phyloP scores from a whole-genome alignment of 2,329 filamentous ascomycete species.

The Ophiostoma tasmaniense region DNA sequence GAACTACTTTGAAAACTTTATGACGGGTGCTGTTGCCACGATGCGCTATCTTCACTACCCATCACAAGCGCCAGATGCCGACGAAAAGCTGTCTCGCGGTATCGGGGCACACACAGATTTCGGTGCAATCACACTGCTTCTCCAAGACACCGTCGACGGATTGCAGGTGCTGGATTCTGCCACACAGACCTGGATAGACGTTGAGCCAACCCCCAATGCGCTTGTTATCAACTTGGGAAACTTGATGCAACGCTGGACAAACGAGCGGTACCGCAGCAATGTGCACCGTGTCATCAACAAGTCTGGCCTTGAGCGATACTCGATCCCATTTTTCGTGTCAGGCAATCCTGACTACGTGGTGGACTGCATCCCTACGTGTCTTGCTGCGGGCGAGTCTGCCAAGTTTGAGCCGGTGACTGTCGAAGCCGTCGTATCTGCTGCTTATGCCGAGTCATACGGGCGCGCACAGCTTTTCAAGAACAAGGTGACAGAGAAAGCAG shows the following conservation, averaged over 20 bases:
- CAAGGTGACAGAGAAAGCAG: background rate
- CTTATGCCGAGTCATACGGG: constrained; percentile 4
- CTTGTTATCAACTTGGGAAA: constrained; percentile 45
- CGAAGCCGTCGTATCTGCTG: constrained; percentile 20
- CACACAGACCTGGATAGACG: constrained; percentile 37
- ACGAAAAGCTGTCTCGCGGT: constrained; percentile 30
- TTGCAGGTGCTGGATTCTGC: constrained; percentile 41
- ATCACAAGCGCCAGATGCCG: constrained; percentile 20
- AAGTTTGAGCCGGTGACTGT: constrained; percentile 27
- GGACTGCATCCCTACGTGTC: constrained; percentile 30
- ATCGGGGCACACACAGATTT: constrained; percentile 46
- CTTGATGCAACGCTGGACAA: constrained; percentile 43
- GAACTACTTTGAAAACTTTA: constrained; percentile 31
- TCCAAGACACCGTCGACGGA: constrained; percentile 42
- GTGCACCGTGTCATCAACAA: constrained; percentile 43
- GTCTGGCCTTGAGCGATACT: constrained; percentile 42
- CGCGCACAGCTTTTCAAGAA: constrained; percentile 6
- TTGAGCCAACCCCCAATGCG: constrained; percentile 35
- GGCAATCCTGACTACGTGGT: constrained; percentile 29
- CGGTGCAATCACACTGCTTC: constrained; percentile 44
- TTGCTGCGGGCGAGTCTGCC: constrained; percentile 27
- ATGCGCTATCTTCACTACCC: constrained; percentile 28
- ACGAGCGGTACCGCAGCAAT: constrained; percentile 44
- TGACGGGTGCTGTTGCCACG: constrained; percentile 10
- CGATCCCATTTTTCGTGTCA: constrained; percentile 47